These are phyloP conservation scores for Citrullus amarus DNA, from an alignment of 306 rosid species.

Conservation along the genomic window DNA sequence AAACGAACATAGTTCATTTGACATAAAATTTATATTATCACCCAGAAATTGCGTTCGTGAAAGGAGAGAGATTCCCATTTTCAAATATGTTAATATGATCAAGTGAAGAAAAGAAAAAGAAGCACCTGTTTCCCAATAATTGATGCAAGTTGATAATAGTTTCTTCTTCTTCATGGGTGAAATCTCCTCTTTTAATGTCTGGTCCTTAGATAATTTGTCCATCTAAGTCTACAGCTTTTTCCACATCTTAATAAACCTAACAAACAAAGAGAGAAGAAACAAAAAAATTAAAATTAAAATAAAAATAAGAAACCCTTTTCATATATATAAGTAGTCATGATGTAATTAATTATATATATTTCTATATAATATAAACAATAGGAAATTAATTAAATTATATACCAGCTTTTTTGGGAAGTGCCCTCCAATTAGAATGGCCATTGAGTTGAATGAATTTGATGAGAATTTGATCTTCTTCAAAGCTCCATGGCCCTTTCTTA, in stretches of 20 bases:
- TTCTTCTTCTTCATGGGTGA: conserved; percentile 64
- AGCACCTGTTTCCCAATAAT: conserved; percentile 62
- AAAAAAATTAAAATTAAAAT: too few species aligned
- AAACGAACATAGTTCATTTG: too few species aligned
- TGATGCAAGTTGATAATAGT: conserved; percentile 54
- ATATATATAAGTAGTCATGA: too few species aligned
- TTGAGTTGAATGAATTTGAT: conserved; percentile 37
- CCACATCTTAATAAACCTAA: conserved; percentile 76
- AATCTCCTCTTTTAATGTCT: conserved; percentile 78
- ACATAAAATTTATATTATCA: too few species aligned
- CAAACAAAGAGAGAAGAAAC: not conserved
- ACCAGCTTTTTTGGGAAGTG: conserved; percentile 89
- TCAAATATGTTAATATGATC: too few species aligned
- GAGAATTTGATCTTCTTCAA: conserved; percentile 66
- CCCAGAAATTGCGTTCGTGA: too few species aligned
- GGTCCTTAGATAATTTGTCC: conserved; percentile 80
- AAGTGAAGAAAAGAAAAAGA: not conserved
- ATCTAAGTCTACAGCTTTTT: conserved; percentile 78
- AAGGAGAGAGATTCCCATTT: too few species aligned
- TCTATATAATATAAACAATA: too few species aligned
- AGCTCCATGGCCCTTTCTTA: conserved; percentile 86
- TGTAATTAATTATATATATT: too few species aligned
- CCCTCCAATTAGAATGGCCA: conserved; percentile 87
- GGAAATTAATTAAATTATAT: not conserved
- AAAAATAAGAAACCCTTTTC: too few species aligned